Base-by-base conservation (phyloP, 2,329 filamentous ascomycete species). In the Ceratocystis variospora region DNA sequence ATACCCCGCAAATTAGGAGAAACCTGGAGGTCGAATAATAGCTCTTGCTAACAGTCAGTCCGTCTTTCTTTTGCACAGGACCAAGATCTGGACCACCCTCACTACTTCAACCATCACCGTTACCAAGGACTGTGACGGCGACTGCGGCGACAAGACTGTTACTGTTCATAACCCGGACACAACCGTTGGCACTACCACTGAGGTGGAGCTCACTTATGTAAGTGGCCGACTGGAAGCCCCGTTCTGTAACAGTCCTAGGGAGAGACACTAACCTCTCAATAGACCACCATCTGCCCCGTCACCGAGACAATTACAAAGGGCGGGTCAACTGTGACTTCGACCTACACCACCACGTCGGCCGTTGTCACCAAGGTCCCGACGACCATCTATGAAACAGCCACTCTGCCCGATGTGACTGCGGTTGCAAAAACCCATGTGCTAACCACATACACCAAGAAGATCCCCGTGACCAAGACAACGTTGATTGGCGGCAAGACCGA, bases 221-320 rank as follows among this genome's bases (percentile, higher is more conserved):
- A 63, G 66, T 28, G 8, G 10, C 8, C 17, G 3, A 28, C 28
- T 15, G n/a, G 2, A 22, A n/a, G 12, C 37, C 37, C 4, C 12
- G 3, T 41, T 12, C 15, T 59, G n/a, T 8, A 37, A 28, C 15
- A 28, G 22, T 3, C 8, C 10, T 15, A 7, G 25, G 19, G 5
- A 41, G 17, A n/a, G 7, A 65, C 41, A 46, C 66, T 68, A 63
- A 68, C 37, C 12, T 6, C 19, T 46, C 8, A 41, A 4, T 37
- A 65, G 63, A 68, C 66, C 12, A 68, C 66, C 7, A 12, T 68
- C 33, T 65, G 66, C 37, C 66, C 66, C 25, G 63, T 65, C 25
- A 68, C 66, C 61, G 59, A 68, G 44, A 68, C 66, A 28, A 63
- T 68, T n/a, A 68, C 66, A 17, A 41, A 55, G n/a, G 63, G 63